Evolutionary conservation across 2,329 filamentous ascomycete species (phyloP).

Genomic region (Phialocephala subalpina): DNA sequence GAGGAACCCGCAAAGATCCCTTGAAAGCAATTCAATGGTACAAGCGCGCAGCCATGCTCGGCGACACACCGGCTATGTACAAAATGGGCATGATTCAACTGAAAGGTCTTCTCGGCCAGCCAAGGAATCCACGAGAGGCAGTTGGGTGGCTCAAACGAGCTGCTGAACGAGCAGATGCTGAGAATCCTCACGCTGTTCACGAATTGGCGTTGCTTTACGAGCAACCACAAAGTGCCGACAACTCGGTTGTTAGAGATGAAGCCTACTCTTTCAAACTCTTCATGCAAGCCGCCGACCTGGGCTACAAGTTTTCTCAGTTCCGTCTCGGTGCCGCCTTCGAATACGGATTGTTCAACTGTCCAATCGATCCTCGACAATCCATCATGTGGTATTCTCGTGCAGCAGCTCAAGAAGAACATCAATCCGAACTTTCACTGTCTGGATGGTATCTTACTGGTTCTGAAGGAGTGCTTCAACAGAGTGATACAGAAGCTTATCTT

Average conservation of each 20-base stretch:
- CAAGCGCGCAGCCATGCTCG: constrained; percentile 87
- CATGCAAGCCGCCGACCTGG: constrained; percentile 83
- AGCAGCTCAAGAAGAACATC: constrained; percentile 92
- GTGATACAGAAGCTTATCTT: constrained; percentile 94
- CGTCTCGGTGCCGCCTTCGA: constrained; percentile 88
- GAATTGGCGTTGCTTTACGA: constrained; percentile 78
- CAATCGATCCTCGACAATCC: constrained; percentile 81
- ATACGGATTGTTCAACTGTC: constrained; percentile 84
- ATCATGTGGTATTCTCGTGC: constrained; percentile 96
- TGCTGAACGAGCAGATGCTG: constrained; percentile 83
- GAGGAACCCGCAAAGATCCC: constrained; percentile 89
- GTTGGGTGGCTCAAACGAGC: constrained; percentile 93
- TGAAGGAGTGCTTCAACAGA: constrained; percentile 87
- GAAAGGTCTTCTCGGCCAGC: constrained; percentile 92
- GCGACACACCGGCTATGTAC: constrained; percentile 95
- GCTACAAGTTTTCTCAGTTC: constrained; percentile 96
- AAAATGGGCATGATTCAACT: constrained; percentile 97
- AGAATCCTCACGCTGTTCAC: constrained; percentile 95
- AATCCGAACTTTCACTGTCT: constrained; percentile 83
- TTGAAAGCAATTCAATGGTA: constrained; percentile 99
- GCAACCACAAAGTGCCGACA: constrained; percentile 63
- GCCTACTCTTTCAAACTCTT: constrained; percentile 83
- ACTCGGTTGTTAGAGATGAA: constrained; percentile 78
- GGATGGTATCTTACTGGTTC: constrained; percentile 96
- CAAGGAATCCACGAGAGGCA: constrained; percentile 82